These are phyloP conservation scores for Penicillium macrosclerotiorum DNA, from an alignment of 495 filamentous ascomycete genomes.

Conservation along the genomic window DNA sequence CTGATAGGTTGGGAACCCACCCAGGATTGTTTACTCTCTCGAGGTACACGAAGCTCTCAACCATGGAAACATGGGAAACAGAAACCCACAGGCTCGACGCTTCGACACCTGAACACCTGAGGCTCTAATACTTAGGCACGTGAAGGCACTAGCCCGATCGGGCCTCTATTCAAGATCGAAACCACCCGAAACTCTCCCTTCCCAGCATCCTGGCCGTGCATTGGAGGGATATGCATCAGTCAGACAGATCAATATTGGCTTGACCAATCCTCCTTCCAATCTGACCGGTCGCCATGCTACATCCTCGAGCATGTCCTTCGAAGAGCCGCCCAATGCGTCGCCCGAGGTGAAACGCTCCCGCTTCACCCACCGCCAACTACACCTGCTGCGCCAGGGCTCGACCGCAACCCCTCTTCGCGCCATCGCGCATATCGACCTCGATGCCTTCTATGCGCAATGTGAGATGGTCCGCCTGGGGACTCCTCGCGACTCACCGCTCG, in stretches of 20 bases:
- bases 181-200: neutral
- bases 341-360: conserved; percentile 54
- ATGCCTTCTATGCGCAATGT: conserved; percentile 98
- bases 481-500: conserved; percentile 73
- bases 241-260: too few species aligned
- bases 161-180: conserved; percentile 3
- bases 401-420: conserved; percentile 77
- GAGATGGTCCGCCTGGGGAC: conserved; percentile 83
- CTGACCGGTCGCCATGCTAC: conserved; percentile 19
- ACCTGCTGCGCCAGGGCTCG: conserved; percentile 67
- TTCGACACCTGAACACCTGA: conserved; percentile 4
- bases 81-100: neutral
- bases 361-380: conserved; percentile 83
- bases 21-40: neutral
- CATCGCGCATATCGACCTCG: conserved; percentile 89
- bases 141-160: conserved; percentile 17
- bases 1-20: too few species aligned
- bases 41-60: neutral
- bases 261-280: neutral
- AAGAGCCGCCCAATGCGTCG: conserved; percentile 28
- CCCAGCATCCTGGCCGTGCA: neutral
- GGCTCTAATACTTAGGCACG: conserved; percentile 17
- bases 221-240: too few species aligned
- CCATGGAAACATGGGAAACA: neutral
- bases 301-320: conserved; percentile 22